A percentile compares a stretch with the other conserved stretches of the same genome.
These are phyloP conservation scores for Waltiozyma sp. DNA, from an alignment of 1,139 yeast species.

Conservation along the genomic window DNA sequence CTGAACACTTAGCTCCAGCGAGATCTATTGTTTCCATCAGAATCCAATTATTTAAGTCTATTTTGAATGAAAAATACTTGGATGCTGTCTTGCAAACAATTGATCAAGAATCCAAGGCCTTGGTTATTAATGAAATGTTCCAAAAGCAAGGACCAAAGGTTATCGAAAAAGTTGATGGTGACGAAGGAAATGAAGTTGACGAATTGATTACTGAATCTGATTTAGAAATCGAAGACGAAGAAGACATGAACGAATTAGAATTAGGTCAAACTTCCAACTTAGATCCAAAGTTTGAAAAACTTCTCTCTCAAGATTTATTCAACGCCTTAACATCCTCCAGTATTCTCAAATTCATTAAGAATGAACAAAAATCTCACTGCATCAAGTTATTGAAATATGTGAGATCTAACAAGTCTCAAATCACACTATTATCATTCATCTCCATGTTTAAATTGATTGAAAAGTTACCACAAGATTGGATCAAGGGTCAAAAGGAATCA, in stretches of 20 bases:
- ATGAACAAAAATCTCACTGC: constrained; percentile 10
- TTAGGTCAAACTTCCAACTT: not conserved
- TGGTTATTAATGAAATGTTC: constrained; percentile 1
- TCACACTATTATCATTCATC: constrained; percentile 16
- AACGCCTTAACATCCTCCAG: constrained; percentile 16
- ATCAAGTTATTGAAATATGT: constrained; percentile 11
- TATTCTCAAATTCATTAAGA: constrained; percentile 12
- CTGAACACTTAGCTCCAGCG: constrained; percentile 18
- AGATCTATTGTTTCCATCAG: constrained; percentile 17
- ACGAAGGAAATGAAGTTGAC: constrained; percentile 1
- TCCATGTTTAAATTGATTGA: constrained; percentile 16
- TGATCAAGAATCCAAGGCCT: constrained; percentile 10
- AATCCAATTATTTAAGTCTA: constrained; percentile 15
- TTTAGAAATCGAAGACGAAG: constrained; percentile 2
- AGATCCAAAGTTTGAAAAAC: constrained; percentile 10
- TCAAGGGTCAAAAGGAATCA: constrained; percentile 7
- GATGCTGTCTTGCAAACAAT: constrained; percentile 12
- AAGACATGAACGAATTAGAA: not conserved
- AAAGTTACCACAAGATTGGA: constrained; percentile 17
- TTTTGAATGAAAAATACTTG: constrained; percentile 16
- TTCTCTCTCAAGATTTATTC: constrained; percentile 15
- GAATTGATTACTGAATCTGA: not conserved
- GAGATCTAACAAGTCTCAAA: constrained; percentile 9
- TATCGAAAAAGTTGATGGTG: constrained; percentile 2
- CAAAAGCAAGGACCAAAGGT: not conserved